phyloP scores from a whole-genome alignment of 139 green algal genomes.

The Chlorella sorokiniana region DNA sequence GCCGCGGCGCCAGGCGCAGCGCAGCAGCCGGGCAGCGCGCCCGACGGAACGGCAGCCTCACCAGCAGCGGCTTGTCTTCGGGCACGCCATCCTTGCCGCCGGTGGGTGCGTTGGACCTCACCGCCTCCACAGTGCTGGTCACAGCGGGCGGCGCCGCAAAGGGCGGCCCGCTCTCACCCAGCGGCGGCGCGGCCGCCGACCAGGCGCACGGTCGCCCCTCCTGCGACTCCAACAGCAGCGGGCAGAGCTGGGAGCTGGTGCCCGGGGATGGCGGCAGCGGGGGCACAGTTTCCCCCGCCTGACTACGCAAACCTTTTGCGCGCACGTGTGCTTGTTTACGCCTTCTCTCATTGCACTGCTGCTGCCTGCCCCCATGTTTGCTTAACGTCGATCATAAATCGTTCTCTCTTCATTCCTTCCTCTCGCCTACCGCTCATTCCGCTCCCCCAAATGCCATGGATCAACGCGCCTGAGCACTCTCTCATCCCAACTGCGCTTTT shows the following conservation, averaged over 20 bases:
- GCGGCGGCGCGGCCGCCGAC: constrained; percentile 9
- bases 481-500: too few species aligned
- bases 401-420: background rate
- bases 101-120: constrained; percentile 11
- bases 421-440: too few species aligned
- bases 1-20: background rate
- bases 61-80: background rate
- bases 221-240: constrained; percentile 18
- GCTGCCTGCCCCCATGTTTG: background rate
- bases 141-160: background rate
- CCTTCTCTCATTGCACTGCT: background rate
- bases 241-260: constrained; percentile 28
- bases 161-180: background rate
- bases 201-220: too few species aligned
- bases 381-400: background rate
- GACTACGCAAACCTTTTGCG: background rate
- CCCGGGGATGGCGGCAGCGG: background rate
- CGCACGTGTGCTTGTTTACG: background rate
- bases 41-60: background rate
- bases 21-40: background rate
- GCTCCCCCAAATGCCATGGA: too few species aligned
- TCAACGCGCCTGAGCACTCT: too few species aligned
- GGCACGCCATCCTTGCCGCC: background rate
- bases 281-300: background rate
- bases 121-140: constrained; percentile 20